Conservation (phyloP, 1,139 yeast species). For the Zygosaccharomyces pseudobailii region DNA sequence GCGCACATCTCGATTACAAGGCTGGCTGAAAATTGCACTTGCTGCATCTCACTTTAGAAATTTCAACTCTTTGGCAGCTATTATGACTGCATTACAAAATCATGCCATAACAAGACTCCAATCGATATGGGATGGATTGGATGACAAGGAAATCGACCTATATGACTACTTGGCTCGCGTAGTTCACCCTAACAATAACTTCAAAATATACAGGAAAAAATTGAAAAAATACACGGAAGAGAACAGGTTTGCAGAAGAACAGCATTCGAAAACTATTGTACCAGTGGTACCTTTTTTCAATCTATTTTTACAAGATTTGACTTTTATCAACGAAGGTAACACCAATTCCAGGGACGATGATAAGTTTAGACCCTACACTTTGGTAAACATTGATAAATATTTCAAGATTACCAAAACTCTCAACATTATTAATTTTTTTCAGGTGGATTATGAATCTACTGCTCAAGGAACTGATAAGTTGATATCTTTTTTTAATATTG, state of each 20-base stretch:
- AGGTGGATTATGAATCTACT: constrained; percentile 49
- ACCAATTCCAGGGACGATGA: constrained; percentile 60
- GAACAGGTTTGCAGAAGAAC: constrained; percentile 15
- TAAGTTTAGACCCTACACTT: constrained; percentile 43
- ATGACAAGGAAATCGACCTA: constrained; percentile 60
- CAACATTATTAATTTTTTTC: constrained; percentile 75
- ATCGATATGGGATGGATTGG: constrained; percentile 60
- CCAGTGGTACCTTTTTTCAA: constrained; percentile 88
- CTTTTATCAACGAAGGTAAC: constrained; percentile 86
- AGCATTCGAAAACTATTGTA: constrained; percentile 47
- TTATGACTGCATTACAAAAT: constrained; percentile 78
- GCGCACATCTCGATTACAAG: constrained; percentile 51
- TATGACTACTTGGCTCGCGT: constrained; percentile 65
- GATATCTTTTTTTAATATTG: constrained; percentile 34
- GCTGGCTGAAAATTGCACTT: constrained; percentile 81
- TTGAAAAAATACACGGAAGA: constrained; percentile 49
- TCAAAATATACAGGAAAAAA: constrained; percentile 65
- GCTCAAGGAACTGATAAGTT: constrained; percentile 20
- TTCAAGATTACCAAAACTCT: constrained; percentile 67
- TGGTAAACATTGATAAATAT: constrained; percentile 78
- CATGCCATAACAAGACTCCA: constrained; percentile 69
- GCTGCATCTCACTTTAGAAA: constrained; percentile 78
- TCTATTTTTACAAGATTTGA: constrained; percentile 77
- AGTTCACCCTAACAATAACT: constrained; percentile 81
- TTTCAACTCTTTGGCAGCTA: constrained; percentile 81